These are phyloP conservation scores for Eucalyptus leucophloia DNA, from an alignment of 345 rosid species.

Conservation along the genomic window DNA sequence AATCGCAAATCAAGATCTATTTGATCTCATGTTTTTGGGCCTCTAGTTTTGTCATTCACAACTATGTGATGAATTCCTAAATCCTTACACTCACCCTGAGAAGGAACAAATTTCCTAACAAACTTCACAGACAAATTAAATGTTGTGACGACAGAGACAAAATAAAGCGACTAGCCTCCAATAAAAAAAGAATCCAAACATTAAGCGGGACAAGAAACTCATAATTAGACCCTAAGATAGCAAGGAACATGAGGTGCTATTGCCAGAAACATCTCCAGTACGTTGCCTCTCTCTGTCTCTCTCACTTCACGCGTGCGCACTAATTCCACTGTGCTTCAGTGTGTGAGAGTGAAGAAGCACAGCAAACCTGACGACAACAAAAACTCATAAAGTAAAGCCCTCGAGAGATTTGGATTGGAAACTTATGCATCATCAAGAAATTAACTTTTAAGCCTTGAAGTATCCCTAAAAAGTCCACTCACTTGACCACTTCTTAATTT, in stretches of 20 bases:
- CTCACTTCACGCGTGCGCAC: too few species aligned
- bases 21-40: not conserved
- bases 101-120: not conserved
- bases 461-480: constrained; percentile 1
- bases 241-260: not conserved
- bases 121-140: not conserved
- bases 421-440: not conserved
- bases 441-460: not conserved
- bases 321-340: too few species aligned
- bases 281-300: not conserved
- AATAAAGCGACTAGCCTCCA: too few species aligned
- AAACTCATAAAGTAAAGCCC: not conserved
- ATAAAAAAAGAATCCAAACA: not conserved
- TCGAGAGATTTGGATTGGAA: not conserved
- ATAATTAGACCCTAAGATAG: not conserved
- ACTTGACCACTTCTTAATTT: constrained; percentile 80
- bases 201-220: not conserved
- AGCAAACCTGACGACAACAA: not conserved
- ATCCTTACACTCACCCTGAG: constrained; percentile 50
- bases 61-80: constrained; percentile 90
- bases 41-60: constrained; percentile 79
- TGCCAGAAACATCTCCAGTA: not conserved
- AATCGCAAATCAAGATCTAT: too few species aligned
- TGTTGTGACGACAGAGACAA: too few species aligned
- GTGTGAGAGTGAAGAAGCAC: not conserved